Evolutionary conservation across 225 moss, liverwort and hornwort species (phyloP).

Genomic region (Antitrichia curtipendula): DNA sequence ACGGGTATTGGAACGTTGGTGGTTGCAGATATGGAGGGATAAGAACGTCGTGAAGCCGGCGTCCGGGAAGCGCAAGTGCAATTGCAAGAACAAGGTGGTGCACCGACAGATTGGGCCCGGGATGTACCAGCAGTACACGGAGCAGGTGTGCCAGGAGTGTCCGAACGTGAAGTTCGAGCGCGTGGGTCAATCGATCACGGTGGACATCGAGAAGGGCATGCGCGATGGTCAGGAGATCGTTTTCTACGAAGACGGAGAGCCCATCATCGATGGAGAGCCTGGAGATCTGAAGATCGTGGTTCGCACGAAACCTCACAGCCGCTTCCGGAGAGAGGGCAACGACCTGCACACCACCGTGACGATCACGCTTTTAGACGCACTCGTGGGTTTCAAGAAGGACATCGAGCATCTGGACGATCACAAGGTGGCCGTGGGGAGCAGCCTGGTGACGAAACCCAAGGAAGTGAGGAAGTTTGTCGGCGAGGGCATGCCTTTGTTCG

Average conservation of each 20-base stretch:
- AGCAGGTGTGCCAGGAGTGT: slow-evolving; percentile 92
- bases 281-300: slow-evolving; percentile 81
- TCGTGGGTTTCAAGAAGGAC: slow-evolving; percentile 73
- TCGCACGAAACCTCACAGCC: slow-evolving; percentile 39
- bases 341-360: slow-evolving; percentile 54
- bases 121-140: slow-evolving; percentile 97
- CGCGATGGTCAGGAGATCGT: slow-evolving; percentile 81
- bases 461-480: slow-evolving; percentile 53
- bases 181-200: slow-evolving; percentile 45
- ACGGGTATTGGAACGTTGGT: not conserved
- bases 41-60: slow-evolving; percentile 88
- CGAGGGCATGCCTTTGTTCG: slow-evolving; percentile 87
- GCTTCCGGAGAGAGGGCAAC: slow-evolving; percentile 60
- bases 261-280: slow-evolving; percentile 77
- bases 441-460: slow-evolving; percentile 60
- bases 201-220: slow-evolving; percentile 92
- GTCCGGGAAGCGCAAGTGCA: slow-evolving; percentile 84
- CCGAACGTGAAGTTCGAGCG: slow-evolving; percentile 97
- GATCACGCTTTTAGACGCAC: slow-evolving; percentile 63
- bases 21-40: slow-evolving; percentile 70
- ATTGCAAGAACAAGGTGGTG: slow-evolving; percentile 79
- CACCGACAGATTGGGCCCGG: slow-evolving; percentile 90
- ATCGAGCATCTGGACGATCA: slow-evolving; percentile 77
- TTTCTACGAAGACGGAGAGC: slow-evolving; percentile 94
- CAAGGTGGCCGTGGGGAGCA: slow-evolving; percentile 61